These are phyloP conservation scores for Mycena haematopus DNA, from an alignment of 768 basidiomycete species.

Conservation along the genomic window DNA sequence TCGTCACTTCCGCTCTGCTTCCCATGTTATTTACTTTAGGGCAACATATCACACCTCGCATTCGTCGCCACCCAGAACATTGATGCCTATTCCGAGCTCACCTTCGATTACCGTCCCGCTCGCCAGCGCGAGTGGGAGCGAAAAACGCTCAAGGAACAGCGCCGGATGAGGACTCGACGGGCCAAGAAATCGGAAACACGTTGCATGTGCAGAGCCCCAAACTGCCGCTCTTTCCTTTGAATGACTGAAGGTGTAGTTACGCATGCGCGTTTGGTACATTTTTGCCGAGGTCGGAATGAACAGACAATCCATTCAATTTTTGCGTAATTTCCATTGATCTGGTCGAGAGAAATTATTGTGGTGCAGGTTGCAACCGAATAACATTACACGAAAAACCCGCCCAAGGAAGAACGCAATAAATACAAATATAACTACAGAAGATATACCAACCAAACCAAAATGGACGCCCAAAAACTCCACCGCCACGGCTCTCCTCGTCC, in stretches of 20 bases:
- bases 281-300: no score
- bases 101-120: background rate
- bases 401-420: constrained; percentile 7
- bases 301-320: no score
- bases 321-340: no score
- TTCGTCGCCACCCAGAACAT: constrained; percentile 3
- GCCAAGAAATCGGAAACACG: background rate
- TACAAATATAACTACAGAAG: background rate
- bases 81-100: background rate
- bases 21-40: background rate
- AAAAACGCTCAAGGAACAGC: background rate
- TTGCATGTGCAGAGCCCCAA: background rate
- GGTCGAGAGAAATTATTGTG: no score
- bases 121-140: background rate
- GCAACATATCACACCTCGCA: background rate
- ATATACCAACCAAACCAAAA: background rate
- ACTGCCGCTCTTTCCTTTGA: background rate
- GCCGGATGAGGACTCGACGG: background rate
- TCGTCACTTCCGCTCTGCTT: background rate
- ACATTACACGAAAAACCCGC: background rate
- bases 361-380: background rate
- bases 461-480: background rate
- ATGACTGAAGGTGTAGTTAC: no score
- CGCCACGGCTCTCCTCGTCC: background rate
- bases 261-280: no score